Evolutionary conservation across 768 basidiomycete species (phyloP), one percentile per base, ranked within the genome.

Genomic region (Amanita subjunquillea): DNA sequence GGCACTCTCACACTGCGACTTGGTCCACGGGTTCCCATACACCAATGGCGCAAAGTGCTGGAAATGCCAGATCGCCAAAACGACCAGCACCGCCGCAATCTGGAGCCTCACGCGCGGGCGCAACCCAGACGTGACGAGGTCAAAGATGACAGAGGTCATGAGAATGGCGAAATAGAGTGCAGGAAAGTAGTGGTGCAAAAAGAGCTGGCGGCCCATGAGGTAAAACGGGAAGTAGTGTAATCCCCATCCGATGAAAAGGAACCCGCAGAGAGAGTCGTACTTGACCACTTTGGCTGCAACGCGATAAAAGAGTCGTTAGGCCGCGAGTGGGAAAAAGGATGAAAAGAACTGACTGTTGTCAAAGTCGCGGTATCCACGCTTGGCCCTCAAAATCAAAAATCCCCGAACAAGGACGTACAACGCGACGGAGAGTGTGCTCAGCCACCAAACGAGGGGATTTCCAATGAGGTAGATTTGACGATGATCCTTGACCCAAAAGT

Each of bases 401-500:
- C 79, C 89, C 5, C 93, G 84, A 2, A 87, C 74, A 13, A 69
- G 68, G 10, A 80, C 64, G 60, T 96, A 98, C 0, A 74, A 62
- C 10, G 75, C 58, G 15, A 98, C 79, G 2, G 89, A 77, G 3
- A 84, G 62, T 0, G 88, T 84, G 60, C 88, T 86, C 38, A 83
- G 66, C 77, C 85, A 96, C 96, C 96, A 99, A 23, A 95, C 77
- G 56, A 94, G 72, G 0, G 94, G 91, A 63, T 98, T 99, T 2
- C 96, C 96, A 20, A 96, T 75, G 41, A 98, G 78, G 66, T 99
- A 99, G 55, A 99, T 87, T 62, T 99, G 96, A 41, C 80, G 79
- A 63, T 97, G 87, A 56, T 98, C 91, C 67, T 93, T 93, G 41
- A 96, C 91, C 96, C 96, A 98, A 70, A 97, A 98, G 69, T 94